Conservation (phyloP, 768 basidiomycete species). For the Phylloporus sp. region DNA sequence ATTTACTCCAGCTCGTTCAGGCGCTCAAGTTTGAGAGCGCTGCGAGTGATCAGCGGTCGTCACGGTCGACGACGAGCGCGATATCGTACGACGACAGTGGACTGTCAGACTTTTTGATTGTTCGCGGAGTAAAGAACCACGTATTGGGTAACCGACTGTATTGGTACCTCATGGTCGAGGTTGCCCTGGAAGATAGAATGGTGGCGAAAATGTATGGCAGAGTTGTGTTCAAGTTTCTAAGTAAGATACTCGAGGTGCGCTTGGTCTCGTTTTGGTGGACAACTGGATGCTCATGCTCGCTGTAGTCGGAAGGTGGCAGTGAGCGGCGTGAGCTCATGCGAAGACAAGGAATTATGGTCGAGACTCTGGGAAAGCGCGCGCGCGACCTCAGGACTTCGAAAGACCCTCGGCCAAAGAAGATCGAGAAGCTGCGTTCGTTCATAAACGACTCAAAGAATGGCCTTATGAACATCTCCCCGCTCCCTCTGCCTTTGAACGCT, state of each 20-base stretch:
- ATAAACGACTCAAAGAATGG: conserved; percentile 83
- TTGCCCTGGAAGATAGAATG: conserved; percentile 77
- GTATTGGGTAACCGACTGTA: conserved; percentile 88
- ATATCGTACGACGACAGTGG: conserved; percentile 90
- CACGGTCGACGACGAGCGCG: conserved; percentile 66
- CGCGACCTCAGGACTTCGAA: conserved; percentile 85
- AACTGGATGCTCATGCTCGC: not conserved
- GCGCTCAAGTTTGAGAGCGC: conserved; percentile 93
- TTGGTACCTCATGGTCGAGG: conserved; percentile 98
- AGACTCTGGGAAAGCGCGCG: conserved; percentile 79
- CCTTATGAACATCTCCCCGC: conserved; percentile 68
- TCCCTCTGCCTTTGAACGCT: conserved; percentile 92
- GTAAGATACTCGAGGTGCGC: conserved; percentile 76
- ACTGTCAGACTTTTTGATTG: conserved; percentile 86
- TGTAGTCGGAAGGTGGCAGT: conserved; percentile 65
- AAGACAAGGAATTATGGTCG: conserved; percentile 87
- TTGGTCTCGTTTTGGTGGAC: not conserved
- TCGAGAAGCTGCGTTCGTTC: conserved; percentile 85
- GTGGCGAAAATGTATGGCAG: conserved; percentile 92
- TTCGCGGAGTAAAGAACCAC: conserved; percentile 74
- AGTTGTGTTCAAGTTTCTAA: conserved; percentile 88
- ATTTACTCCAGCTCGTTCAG: conserved; percentile 94
- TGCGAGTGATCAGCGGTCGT: conserved; percentile 69
- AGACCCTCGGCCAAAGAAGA: conserved; percentile 94
- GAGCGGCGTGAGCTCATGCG: conserved; percentile 84